Conservation (phyloP, 805 yeast species). For the Starmerella gropengiesseri region DNA sequence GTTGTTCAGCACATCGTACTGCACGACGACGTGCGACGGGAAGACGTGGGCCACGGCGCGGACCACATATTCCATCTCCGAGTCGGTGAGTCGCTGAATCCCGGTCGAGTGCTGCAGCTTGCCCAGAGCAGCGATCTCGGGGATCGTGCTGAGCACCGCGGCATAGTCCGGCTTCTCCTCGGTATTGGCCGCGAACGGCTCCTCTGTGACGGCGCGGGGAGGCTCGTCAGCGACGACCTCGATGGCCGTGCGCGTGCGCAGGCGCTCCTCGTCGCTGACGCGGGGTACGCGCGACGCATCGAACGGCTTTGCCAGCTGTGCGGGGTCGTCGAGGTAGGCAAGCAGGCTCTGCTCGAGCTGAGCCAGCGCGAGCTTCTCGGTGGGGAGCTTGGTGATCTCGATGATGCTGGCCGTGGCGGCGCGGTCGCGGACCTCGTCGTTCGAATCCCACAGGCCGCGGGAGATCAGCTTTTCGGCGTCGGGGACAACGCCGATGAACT, state of each 20-base stretch:
- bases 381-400: slow-evolving; percentile 47
- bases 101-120: slow-evolving; percentile 55
- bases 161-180: slow-evolving; percentile 33
- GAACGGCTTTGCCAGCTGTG: slow-evolving; percentile 45
- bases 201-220: slow-evolving; percentile 12
- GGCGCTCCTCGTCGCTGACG: slow-evolving; percentile 31
- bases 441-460: slow-evolving; percentile 77
- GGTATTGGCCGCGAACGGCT: slow-evolving; percentile 17
- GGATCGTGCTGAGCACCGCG: slow-evolving; percentile 56
- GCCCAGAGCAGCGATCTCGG: slow-evolving; percentile 68
- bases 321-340: slow-evolving; percentile 47
- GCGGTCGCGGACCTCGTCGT: slow-evolving; percentile 97
- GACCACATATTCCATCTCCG: slow-evolving; percentile 87
- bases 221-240: slow-evolving; percentile 12
- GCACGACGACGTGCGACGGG: slow-evolving; percentile 58
- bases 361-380: slow-evolving; percentile 58
- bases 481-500: slow-evolving; percentile 67
- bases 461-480: slow-evolving; percentile 68
- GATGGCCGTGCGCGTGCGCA: slow-evolving; percentile 7
- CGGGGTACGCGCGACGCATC: slow-evolving; percentile 58
- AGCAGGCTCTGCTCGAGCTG: slow-evolving; percentile 70
- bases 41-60: slow-evolving; percentile 74
- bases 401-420: slow-evolving; percentile 67
- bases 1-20: slow-evolving; percentile 77
- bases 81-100: slow-evolving; percentile 65